These are phyloP conservation scores for Mrakia frigida DNA, from an alignment of 768 basidiomycete genomes.

Conservation along the genomic window DNA sequence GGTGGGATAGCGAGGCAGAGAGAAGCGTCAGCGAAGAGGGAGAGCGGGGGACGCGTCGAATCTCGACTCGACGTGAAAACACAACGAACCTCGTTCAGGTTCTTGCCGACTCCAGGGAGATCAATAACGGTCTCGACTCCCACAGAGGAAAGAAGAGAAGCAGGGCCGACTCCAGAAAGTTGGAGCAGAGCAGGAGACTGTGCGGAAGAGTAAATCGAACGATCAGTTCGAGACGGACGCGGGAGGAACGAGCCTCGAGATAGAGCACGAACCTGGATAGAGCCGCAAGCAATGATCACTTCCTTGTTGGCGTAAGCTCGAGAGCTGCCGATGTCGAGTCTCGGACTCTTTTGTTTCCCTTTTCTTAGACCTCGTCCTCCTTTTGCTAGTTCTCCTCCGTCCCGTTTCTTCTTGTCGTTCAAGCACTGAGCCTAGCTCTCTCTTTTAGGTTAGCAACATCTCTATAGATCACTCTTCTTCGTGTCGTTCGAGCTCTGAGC, in stretches of 20 bases:
- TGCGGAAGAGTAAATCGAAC: conserved; percentile 28
- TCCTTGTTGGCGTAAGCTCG: conserved; percentile 46
- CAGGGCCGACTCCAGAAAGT: conserved; percentile 57
- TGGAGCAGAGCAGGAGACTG: conserved; percentile 54
- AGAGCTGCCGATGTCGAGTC: too few species aligned
- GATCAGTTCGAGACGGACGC: background rate
- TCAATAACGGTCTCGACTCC: conserved; percentile 50
- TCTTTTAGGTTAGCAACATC: too few species aligned
- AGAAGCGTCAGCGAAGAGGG: background rate
- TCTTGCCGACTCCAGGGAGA: conserved; percentile 59
- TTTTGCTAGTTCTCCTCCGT: background rate
- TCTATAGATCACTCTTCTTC: too few species aligned
- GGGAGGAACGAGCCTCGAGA: background rate
- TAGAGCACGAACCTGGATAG: conserved; percentile 39
- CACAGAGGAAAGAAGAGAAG: conserved; percentile 51
- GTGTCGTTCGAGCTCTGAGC: too few species aligned
- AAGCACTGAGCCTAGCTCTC: too few species aligned
- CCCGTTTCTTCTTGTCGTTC: too few species aligned
- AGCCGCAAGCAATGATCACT: conserved; percentile 53
- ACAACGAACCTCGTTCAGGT: conserved; percentile 49
- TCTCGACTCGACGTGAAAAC: too few species aligned
- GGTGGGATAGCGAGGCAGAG: background rate
- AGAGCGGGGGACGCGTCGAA: background rate
- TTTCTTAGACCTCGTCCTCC: background rate
- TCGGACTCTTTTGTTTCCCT: conserved; percentile 45